phyloP scores from a whole-genome alignment of 441 rosid genomes.

The Aquilaria agallochum region DNA sequence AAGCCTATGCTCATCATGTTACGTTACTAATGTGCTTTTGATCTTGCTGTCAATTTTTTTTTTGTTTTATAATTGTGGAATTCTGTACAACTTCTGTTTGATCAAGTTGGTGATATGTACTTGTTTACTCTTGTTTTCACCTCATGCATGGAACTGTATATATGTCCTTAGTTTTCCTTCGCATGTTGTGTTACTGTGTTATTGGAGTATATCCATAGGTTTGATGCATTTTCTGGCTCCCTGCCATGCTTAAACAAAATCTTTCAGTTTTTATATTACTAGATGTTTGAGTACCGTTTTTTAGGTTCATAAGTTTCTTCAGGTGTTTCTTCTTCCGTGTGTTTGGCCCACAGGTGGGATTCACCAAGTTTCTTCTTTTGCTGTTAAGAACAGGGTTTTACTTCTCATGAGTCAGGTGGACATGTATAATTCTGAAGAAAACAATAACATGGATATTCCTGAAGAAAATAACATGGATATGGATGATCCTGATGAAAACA shows the following conservation, averaged over 20 bases:
- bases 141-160: no score
- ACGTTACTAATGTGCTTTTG: no score
- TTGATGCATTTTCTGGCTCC: background rate
- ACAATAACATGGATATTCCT: conserved; percentile 12
- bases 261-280: background rate
- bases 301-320: background rate
- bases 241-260: background rate
- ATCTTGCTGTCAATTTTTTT: no score
- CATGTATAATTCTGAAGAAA: background rate
- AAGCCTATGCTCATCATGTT: no score
- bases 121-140: no score
- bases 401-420: conserved; percentile 26
- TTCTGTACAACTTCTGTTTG: no score
- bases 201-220: background rate
- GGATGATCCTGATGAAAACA: conserved; percentile 11
- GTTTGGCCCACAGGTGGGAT: background rate
- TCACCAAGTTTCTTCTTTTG: background rate
- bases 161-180: background rate
- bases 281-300: background rate
- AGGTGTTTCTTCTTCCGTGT: background rate
- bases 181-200: background rate
- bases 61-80: no score
- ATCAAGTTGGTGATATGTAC: no score
- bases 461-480: conserved; percentile 22
- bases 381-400: conserved; percentile 14